Evolutionary conservation across 257 asterid species (phyloP), one percentile per base, ranked within the genome.

Genomic region (Solanum ossicruentum): DNA sequence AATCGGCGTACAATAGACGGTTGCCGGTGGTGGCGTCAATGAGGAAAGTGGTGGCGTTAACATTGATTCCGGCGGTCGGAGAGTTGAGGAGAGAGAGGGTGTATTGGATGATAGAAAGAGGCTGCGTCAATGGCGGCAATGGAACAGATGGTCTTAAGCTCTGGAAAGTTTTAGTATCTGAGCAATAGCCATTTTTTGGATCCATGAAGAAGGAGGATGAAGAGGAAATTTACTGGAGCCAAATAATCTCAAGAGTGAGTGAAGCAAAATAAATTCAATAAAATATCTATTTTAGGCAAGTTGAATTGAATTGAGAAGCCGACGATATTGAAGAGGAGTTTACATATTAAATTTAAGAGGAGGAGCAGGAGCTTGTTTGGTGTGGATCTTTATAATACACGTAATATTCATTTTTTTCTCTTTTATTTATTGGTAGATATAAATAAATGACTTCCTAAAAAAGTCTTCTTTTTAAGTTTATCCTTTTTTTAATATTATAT

Each of bases 11-110:
- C 0, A 92, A 61, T 56, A 94, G 73, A 9, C 82, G 91, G 85
- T 39, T 81, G 83, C 87, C 87, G 88, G 95, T 87, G 89, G 87
- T 56, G 89, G 94, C 85, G 87, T 96, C 98, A 88, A 92, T 88
- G 84, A 96, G 92, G 90, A 93, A 94, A 0, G 92, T 58, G 80
- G 98, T 91, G 92, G 97, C 5, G 85, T 91, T 86, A 87, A 83
- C 84, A 78, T 90, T 57, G 84, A 90, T 41, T 91, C 88, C 80
- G 84, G 92, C 47, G 81, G 92, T 16, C 81, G 92, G 77, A 81
- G 93, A 85, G 47, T 84, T 93, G 87, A 92, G 95, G 84, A 93
- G 94, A n/a, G 97, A 92, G 73, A 93, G 81, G 0, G 93, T 28
- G 86, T 86, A 90, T 7, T 90, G 85, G 10, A 85, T 17, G 17